Evolutionary conservation across 345 rosid genomes (phyloP).

Genomic region (Hibiscus trionum): DNA sequence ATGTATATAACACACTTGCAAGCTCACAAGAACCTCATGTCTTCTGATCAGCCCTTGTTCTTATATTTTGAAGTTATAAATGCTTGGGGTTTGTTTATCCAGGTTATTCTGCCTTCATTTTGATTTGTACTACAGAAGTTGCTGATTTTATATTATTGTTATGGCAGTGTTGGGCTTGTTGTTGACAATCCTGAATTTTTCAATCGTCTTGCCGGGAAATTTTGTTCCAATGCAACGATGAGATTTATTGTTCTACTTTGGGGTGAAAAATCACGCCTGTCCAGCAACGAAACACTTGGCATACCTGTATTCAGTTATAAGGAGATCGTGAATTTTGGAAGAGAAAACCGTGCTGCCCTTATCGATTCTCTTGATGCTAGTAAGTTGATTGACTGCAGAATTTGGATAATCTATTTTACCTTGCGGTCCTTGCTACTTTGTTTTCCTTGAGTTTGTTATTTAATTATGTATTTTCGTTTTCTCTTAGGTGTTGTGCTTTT

Average conservation of each 20-base stretch:
- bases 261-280: constrained; percentile 64
- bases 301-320: constrained; percentile 52
- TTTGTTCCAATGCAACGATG: constrained; percentile 44
- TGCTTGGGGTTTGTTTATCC: constrained; percentile 7
- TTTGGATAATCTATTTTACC: background rate
- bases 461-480: background rate
- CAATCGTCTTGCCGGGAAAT: constrained; percentile 57
- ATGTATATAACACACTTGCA: background rate
- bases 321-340: constrained; percentile 63
- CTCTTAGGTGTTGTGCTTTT: background rate
- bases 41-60: background rate
- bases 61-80: background rate
- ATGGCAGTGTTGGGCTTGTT: constrained; percentile 75
- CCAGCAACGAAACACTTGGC: constrained; percentile 25
- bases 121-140: background rate
- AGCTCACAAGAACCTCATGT: background rate
- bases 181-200: constrained; percentile 81
- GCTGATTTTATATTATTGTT: constrained; percentile 20
- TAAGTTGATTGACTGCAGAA: constrained; percentile 30
- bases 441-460: background rate
- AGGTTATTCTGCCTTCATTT: constrained; percentile 2
- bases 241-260: constrained; percentile 75
- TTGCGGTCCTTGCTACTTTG: background rate
- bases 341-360: constrained; percentile 41
- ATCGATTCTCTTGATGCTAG: constrained; percentile 39